Evolutionary conservation across 257 asterid genomes (phyloP), one percentile per base, ranked within the genome.

Genomic region (Salvia hispanica): DNA sequence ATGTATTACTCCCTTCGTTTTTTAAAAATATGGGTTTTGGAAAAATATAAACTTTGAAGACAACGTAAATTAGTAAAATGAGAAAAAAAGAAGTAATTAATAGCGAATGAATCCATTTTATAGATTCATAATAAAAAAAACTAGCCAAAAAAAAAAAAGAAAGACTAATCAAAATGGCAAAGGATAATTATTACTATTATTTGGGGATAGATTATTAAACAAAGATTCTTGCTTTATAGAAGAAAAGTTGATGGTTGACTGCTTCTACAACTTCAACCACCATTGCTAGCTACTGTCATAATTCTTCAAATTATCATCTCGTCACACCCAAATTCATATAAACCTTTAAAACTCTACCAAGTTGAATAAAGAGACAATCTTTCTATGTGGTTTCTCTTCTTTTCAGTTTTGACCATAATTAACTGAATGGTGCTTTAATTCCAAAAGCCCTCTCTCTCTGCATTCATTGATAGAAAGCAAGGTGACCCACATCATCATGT

Each of bases 401-500:
- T 4, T 71, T 48, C 10, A n/a, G 25, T 6, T 48, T 68, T 77
- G 78, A 77, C 81, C 62, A 65, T 18, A 64, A 21, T 28, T 25
- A 47, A 39, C 6, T 54, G 14, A 14, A 31, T 57, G 39, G 28
- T 58, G 61, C 40, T 65, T 51, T 53, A 71, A 70, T 58, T 52
- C 62, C 62, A 28, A 66, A 65, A 55, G 46, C 59, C 48, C 46
- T 45, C 43, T 40, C 40, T 9, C 21, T 33, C 25, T 61, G 67
- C 77, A 75, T 75, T 79, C 48, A 59, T 69, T 79, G 78, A 25
- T 65, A 18, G 36, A 64, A 56, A 70, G 10, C 47, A 43, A 64
- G 69, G 46, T 69, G 83, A 65, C 83, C 81, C 81, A 72, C 82
- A 69, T 48, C 72, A 61, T 72, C 69, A 15, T 44, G 48, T 36